These are phyloP conservation scores for Waltergamsia citrina DNA, from an alignment of 2,329 filamentous ascomycete genomes.

Conservation along the genomic window DNA sequence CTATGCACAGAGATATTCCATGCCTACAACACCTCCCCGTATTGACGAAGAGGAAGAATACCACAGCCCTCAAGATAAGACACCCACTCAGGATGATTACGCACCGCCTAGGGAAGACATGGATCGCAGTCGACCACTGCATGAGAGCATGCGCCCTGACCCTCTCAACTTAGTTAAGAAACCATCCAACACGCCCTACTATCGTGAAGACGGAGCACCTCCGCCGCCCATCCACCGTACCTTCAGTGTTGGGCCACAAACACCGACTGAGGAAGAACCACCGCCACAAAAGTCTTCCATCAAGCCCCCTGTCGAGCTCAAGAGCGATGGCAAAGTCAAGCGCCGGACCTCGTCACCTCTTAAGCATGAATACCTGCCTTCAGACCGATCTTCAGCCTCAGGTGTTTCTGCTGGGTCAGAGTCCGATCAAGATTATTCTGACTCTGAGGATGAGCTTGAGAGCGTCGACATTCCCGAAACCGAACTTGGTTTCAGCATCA, in stretches of 20 bases:
- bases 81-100: constrained; percentile 23
- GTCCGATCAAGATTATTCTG: constrained; percentile 20
- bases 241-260: constrained; percentile 15
- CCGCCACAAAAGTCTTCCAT: constrained; percentile 13
- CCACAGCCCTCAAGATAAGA: constrained; percentile 11
- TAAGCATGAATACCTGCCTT: constrained; percentile 95
- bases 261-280: constrained; percentile 11
- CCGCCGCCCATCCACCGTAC: constrained; percentile 45
- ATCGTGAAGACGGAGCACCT: constrained; percentile 46
- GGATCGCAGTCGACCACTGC: constrained; percentile 16
- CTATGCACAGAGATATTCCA: constrained; percentile 11
- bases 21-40: constrained; percentile 13
- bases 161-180: constrained; percentile 21
- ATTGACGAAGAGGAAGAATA: constrained; percentile 4
- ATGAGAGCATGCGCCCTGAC: constrained; percentile 28
- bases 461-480: constrained; percentile 46
- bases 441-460: constrained; percentile 41
- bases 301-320: constrained; percentile 37
- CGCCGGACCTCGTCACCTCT: constrained; percentile 83
- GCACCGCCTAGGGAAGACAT: constrained; percentile 9
- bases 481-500: constrained; percentile 48
- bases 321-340: constrained; percentile 35
- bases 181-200: constrained; percentile 18
- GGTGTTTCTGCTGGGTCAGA: constrained; percentile 45
- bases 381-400: constrained; percentile 53